Evolutionary conservation across 164 flowering plant genomes (phyloP), one percentile per base, ranked within the genome.

Genomic region (Tetrastigma voinierianum): DNA sequence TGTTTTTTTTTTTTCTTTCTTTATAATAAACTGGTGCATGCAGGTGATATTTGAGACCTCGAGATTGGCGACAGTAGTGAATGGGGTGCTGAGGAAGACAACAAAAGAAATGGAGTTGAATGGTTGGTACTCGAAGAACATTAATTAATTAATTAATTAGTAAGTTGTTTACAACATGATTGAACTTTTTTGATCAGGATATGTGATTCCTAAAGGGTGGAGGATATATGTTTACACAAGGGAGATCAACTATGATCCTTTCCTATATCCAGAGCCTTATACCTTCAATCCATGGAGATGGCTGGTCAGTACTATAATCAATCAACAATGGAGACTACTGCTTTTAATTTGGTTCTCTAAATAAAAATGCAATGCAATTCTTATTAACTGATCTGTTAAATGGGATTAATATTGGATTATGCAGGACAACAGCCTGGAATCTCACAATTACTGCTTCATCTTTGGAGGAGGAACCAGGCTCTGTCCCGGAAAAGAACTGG

Each of bases 401-500:
- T 60, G 43, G 9, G 16, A 10, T 19, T 77, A 53, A 59, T 61
- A 32, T 3, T 40, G 17, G 13, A 40, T 32, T 66, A 67, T 81
- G 75, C 84, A 91, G 97, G 94, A 84, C 47, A 83, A 74, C 63
- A 81, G 76, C 68, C 21, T 82, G 74, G 98, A 93, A 70, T 66
- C 82, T 16, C 87, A 87, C 17, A 82, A 74, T 61, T 69, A 83
- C 67, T 80, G 75, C 61, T 70, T 89, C 61, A 56, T 88, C 24
- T 93, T 93, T 80, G 98, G 98, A 64, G 96, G 90, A 32, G 98
- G 98, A 51, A 82, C 70, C 14, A 80, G 98, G 67, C 83, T 70
- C 20, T 93, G 98, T 66, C 98, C 98, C 15, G 98, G 98, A 67
- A 93, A 93, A 67, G 98, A 93, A 71, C 70, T 89, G 57, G 97